phyloP scores from a whole-genome alignment of 164 flowering plant genomes.

The Magnolia sinica region DNA sequence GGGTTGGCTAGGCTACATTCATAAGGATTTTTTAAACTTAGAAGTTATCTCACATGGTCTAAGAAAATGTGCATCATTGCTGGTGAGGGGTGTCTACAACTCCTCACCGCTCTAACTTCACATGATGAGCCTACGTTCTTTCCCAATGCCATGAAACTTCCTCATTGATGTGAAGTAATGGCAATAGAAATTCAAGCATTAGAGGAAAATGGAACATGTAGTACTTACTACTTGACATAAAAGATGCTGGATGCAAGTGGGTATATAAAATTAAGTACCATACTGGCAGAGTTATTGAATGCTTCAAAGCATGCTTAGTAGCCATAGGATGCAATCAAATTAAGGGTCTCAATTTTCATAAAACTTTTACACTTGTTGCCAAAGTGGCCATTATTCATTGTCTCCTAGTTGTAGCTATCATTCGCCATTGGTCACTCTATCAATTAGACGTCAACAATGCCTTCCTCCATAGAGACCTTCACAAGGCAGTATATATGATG shows the following conservation, averaged over 20 bases:
- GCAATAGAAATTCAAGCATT: background rate
- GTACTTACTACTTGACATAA: background rate
- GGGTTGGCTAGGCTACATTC: too few relatives aligned
- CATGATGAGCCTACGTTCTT: background rate
- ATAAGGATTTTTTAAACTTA: too few relatives aligned
- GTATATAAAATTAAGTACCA: background rate
- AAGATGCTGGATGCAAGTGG: background rate
- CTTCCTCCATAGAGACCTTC: background rate
- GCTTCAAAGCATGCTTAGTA: background rate
- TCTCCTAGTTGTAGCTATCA: background rate
- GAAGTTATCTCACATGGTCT: too few relatives aligned
- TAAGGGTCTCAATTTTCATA: background rate
- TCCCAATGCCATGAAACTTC: background rate
- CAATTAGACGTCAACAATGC: slow-evolving; percentile 2
- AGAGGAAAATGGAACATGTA: background rate
- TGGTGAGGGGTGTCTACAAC: too few relatives aligned
- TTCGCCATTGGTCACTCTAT: background rate
- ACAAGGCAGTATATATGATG: background rate
- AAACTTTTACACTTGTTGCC: background rate
- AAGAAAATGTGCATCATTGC: too few relatives aligned
- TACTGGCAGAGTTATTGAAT: background rate
- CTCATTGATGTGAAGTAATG: background rate
- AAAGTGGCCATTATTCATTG: too few relatives aligned
- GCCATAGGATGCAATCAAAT: background rate
- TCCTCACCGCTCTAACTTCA: too few relatives aligned